Conservation (phyloP, 805 yeast genomes). For the Saturnispora kantuleensis region DNA sequence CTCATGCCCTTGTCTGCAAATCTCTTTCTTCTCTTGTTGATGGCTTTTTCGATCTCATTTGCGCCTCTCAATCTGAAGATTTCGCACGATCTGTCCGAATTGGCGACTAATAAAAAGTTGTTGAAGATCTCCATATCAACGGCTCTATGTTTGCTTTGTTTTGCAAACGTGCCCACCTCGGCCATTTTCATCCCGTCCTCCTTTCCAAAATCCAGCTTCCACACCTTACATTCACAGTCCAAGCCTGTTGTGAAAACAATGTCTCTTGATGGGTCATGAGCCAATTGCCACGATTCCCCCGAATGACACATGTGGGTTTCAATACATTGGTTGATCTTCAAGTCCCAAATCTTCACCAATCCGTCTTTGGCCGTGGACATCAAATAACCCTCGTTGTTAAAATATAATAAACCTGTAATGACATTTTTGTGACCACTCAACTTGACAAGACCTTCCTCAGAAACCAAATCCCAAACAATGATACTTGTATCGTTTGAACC, state of each 20-base stretch:
- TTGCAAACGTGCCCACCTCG: slow-evolving; percentile 60
- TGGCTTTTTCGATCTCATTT: slow-evolving; percentile 72
- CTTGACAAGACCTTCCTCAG: slow-evolving; percentile 81
- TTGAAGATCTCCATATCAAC: slow-evolving; percentile 35
- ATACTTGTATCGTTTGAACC: slow-evolving; percentile 82
- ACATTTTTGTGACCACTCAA: slow-evolving; percentile 84
- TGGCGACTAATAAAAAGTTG: slow-evolving; percentile 59
- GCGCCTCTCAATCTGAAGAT: slow-evolving; percentile 64
- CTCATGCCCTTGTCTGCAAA: slow-evolving; percentile 58
- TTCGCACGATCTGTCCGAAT: slow-evolving; percentile 74
- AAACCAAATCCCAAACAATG: slow-evolving; percentile 90
- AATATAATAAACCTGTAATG: slow-evolving; percentile 63
- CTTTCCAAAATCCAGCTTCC: slow-evolving; percentile 55
- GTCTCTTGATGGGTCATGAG: slow-evolving; percentile 28
- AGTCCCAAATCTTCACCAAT: slow-evolving; percentile 85
- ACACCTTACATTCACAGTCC: slow-evolving; percentile 73
- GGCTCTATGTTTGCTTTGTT: slow-evolving; percentile 69
- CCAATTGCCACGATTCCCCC: slow-evolving; percentile 88
- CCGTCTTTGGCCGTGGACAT: slow-evolving; percentile 84
- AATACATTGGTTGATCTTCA: slow-evolving; percentile 77
- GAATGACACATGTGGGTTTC: slow-evolving; percentile 93
- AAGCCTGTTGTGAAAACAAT: slow-evolving; percentile 64
- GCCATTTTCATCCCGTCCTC: slow-evolving; percentile 32
- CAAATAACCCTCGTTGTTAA: slow-evolving; percentile 48
- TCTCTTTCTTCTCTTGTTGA: slow-evolving; percentile 68